Evolutionary conservation across 2,329 filamentous ascomycete genomes (phyloP), one percentile per base, ranked within the genome.

Genomic region (Fusarium nygamai): DNA sequence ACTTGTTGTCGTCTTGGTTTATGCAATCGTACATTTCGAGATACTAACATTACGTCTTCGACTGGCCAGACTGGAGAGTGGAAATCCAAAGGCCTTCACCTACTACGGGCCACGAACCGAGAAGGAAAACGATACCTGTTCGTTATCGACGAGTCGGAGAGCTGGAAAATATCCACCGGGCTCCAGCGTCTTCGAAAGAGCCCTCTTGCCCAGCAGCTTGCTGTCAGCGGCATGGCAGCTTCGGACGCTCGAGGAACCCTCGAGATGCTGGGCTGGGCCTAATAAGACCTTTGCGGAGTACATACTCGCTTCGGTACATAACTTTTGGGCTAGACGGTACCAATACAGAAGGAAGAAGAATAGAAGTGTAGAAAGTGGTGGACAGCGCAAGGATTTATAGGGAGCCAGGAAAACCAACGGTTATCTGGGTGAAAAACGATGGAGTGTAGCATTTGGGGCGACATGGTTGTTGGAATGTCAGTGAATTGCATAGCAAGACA

Each of bases 101-200:
- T 93, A 16, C 82, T 93, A 64, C 87, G 91, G 58, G 91, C 90
- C 29, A 91, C 88, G 20, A 86, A 93, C 77, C 89, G 91, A 73
- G 91, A 92, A 69, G 90, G 89, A 48, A 92, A 91, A 82, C 86
- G 90, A 41, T 92, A 89, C 78, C 81, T 93, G 41, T 92, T 93
- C 78, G 86, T 93, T 16, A 82, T 93, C 39, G 85, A 86, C 46
- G 90, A 92, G 78, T 87, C 90, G 69, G 91, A 93, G 80, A 87
- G 87, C 34, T 93, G 91, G 91, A 93, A 93, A 86, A 84, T 93
- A 31, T 86, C 89, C 3, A 84, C 88, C 41, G 91, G 89, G 5
- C 79, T 93, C 75, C 89, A 91, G 80, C 86, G 88, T 50, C 81
- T 93, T 76, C 84, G 90, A 60, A 86, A 87, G 61, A 91, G 91